Percentiles rank a stretch among this genome's conserved stretches.
Evolutionary conservation across 2,329 filamentous ascomycete species (phyloP).

Genomic region (Trichophaea hybrida): DNA sequence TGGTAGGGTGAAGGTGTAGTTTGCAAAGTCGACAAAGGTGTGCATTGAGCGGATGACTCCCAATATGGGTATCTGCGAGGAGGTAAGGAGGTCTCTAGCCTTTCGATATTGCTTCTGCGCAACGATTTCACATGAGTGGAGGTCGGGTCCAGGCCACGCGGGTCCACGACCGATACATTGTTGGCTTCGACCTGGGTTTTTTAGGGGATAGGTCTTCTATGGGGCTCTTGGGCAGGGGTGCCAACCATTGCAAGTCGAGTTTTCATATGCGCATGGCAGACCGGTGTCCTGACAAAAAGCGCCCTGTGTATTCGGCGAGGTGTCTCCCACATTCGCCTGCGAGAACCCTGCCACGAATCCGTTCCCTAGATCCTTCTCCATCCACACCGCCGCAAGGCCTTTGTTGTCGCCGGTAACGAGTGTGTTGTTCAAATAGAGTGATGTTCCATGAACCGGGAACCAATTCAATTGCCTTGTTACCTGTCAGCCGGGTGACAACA

Average conservation of each 20-base stretch:
- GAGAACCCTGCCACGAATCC: constrained; percentile 83
- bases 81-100: constrained; percentile 38
- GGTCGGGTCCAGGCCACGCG: constrained; percentile 50
- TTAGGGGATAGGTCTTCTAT: no score
- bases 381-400: constrained; percentile 72
- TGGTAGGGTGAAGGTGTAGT: constrained; percentile 56
- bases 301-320: constrained; percentile 72
- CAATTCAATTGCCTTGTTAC: constrained; percentile 67
- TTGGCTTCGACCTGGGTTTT: constrained; percentile 43
- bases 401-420: constrained; percentile 92
- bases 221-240: no score
- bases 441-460: constrained; percentile 87
- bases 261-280: constrained; percentile 55
- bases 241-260: constrained; percentile 58
- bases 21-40: constrained; percentile 67
- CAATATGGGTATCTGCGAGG: constrained; percentile 18
- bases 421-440: constrained; percentile 81
- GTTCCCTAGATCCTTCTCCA: constrained; percentile 56
- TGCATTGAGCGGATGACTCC: constrained; percentile 66
- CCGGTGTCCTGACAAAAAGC: constrained; percentile 80
- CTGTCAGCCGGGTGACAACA: neutral
- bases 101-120: constrained; percentile 55
- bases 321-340: constrained; percentile 82
- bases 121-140: constrained; percentile 61
- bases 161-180: constrained; percentile 62